A percentile compares a stretch with the other conserved stretches of the same genome.
These are phyloP conservation scores for Lactifluus rugatus DNA, from an alignment of 768 basidiomycete genomes.

Conservation along the genomic window DNA sequence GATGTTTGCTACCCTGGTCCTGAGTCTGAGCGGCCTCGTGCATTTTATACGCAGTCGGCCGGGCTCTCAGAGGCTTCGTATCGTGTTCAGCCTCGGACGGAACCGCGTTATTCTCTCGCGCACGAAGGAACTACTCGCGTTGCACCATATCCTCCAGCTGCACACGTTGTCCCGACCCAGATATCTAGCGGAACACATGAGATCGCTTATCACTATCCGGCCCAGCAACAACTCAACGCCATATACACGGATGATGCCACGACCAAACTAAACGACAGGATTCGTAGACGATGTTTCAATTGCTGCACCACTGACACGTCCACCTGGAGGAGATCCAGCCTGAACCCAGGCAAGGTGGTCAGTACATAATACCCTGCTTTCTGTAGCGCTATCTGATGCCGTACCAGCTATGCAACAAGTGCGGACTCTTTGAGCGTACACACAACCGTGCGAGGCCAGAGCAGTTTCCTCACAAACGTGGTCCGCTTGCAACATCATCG, in stretches of 20 bases:
- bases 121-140: conserved; percentile 12
- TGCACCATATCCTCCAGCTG: conserved; percentile 20
- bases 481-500: conserved; percentile 48
- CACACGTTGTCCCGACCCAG: conserved; percentile 23
- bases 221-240: conserved; percentile 31
- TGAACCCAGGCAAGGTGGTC: conserved; percentile 73
- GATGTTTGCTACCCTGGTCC: conserved; percentile 12
- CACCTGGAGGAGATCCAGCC: conserved; percentile 69
- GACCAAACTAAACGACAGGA: conserved; percentile 69
- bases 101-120: conserved; percentile 11
- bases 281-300: conserved; percentile 72
- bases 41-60: conserved; percentile 10
- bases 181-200: conserved; percentile 13
- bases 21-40: conserved; percentile 14
- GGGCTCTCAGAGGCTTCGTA: conserved; percentile 2
- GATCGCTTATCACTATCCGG: conserved; percentile 31
- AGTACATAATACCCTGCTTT: conserved; percentile 14
- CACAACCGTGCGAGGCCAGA: conserved; percentile 71
- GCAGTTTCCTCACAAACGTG: conserved; percentile 73
- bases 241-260: conserved; percentile 69
- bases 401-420: conserved; percentile 46
- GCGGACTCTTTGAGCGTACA: conserved; percentile 72
- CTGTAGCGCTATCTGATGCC: background rate
- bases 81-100: conserved; percentile 19
- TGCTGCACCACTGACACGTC: conserved; percentile 80